Evolutionary conservation across 306 rosid genomes (phyloP).

Genomic region (Rubus idaeus): DNA sequence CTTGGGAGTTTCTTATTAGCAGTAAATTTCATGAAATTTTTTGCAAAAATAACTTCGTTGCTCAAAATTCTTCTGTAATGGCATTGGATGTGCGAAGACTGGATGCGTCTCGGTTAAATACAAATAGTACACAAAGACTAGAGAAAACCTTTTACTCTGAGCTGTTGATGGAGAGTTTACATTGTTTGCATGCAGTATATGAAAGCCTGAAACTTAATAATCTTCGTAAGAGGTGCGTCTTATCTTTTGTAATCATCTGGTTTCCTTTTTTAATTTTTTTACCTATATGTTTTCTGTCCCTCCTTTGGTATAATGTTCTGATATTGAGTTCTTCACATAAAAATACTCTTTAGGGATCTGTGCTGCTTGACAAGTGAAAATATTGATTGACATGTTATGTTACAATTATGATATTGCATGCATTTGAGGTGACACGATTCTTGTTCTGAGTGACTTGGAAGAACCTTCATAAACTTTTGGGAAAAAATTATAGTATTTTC

Average conservation of each 20-base stretch:
- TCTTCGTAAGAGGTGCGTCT: slow-evolving; percentile 75
- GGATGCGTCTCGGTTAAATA: slow-evolving; percentile 29
- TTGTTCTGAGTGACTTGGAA: slow-evolving; percentile 6
- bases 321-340: neutral
- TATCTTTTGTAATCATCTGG: slow-evolving; percentile 6
- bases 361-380: neutral
- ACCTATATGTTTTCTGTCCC: neutral
- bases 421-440: neutral
- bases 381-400: neutral
- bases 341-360: neutral
- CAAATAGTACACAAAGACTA: slow-evolving; percentile 30
- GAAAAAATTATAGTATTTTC: neutral
- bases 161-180: slow-evolving; percentile 63
- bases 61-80: slow-evolving; percentile 39
- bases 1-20: slow-evolving; percentile 84
- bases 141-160: slow-evolving; percentile 55
- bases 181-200: slow-evolving; percentile 90
- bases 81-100: slow-evolving; percentile 41
- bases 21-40: slow-evolving; percentile 77
- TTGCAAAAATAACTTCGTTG: slow-evolving; percentile 50
- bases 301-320: neutral
- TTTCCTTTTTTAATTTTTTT: neutral
- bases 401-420: slow-evolving; percentile 5
- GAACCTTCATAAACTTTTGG: neutral
- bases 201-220: slow-evolving; percentile 85